phyloP scores from a whole-genome alignment of 2,329 filamentous ascomycete species.

The Stenocarpella maydis region DNA sequence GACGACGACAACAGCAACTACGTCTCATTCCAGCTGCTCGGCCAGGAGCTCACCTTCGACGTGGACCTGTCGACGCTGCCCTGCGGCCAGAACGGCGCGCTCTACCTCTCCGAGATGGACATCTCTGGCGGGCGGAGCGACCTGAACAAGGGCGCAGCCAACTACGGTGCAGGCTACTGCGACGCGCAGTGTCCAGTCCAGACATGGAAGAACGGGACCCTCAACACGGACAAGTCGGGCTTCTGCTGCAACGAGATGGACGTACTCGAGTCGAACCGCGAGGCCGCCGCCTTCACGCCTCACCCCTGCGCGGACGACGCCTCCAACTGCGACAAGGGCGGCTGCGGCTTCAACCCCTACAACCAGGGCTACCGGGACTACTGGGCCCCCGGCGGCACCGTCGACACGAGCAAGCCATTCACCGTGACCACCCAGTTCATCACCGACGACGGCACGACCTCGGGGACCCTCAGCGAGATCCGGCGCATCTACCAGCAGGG shows the following conservation, averaged over 20 bases:
- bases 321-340: slow-evolving; percentile 58
- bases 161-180: slow-evolving; percentile 58
- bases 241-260: slow-evolving; percentile 61
- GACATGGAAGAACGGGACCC: slow-evolving; percentile 49
- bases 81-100: slow-evolving; percentile 69
- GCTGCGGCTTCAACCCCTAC: slow-evolving; percentile 58
- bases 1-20: slow-evolving; percentile 31
- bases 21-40: slow-evolving; percentile 60
- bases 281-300: slow-evolving; percentile 65
- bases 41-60: slow-evolving; percentile 70
- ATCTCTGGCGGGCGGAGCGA: slow-evolving; percentile 60
- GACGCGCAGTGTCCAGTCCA: slow-evolving; percentile 49
- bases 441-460: slow-evolving; percentile 42
- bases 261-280: slow-evolving; percentile 65
- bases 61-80: slow-evolving; percentile 68
- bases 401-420: slow-evolving; percentile 55
- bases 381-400: slow-evolving; percentile 43
- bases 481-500: slow-evolving; percentile 56
- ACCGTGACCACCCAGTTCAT: slow-evolving; percentile 56
- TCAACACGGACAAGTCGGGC: slow-evolving; percentile 54
- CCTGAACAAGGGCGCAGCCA: slow-evolving; percentile 48
- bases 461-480: slow-evolving; percentile 54
- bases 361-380: slow-evolving; percentile 40
- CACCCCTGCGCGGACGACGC: slow-evolving; percentile 58
- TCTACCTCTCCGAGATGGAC: slow-evolving; percentile 47